A percentile compares a stretch with the other conserved stretches of the same genome.
Evolutionary conservation across 352 stramenopile species (phyloP).

Genomic region (Phytophthora parvispora): DNA sequence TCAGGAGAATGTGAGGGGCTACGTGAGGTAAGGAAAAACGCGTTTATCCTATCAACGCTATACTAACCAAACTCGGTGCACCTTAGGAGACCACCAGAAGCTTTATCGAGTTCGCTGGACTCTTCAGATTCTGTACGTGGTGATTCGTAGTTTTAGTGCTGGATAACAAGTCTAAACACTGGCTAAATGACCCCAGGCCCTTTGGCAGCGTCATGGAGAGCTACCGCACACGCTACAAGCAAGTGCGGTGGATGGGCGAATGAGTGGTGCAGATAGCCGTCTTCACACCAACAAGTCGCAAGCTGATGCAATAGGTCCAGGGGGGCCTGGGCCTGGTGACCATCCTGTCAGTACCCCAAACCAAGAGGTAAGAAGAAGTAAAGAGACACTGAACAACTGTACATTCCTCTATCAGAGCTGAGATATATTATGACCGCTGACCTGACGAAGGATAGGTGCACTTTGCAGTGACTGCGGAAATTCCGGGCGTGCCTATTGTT

Average conservation of each 20-base stretch:
- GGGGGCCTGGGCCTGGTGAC: slow-evolving; percentile 12
- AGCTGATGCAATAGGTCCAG: background rate
- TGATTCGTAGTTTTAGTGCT: background rate
- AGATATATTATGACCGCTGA: slow-evolving; percentile 13
- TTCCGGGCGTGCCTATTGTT: slow-evolving; percentile 76
- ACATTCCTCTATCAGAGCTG: background rate
- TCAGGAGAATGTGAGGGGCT: slow-evolving; percentile 44
- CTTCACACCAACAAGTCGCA: slow-evolving; percentile 3
- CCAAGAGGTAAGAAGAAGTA: slow-evolving; percentile 47
- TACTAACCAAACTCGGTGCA: background rate
- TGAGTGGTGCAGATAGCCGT: background rate
- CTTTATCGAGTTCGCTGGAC: slow-evolving; percentile 28
- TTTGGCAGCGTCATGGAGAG: slow-evolving; percentile 38
- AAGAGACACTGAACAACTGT: too few species aligned
- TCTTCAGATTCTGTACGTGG: slow-evolving; percentile 21
- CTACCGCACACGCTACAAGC: slow-evolving; percentile 18
- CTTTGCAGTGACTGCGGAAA: slow-evolving; percentile 77
- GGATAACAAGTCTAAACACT: background rate
- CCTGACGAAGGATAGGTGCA: slow-evolving; percentile 69
- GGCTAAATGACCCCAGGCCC: slow-evolving; percentile 9
- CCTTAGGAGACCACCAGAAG: slow-evolving; percentile 26
- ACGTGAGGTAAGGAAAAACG: slow-evolving; percentile 52
- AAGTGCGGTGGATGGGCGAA: slow-evolving; percentile 9
- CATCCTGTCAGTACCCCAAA: slow-evolving; percentile 29
- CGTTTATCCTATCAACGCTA: background rate